Evolutionary conservation across 2,329 filamentous ascomycete species (phyloP), one percentile per base, ranked within the genome.

Genomic region (Aspergillus sp.): DNA sequence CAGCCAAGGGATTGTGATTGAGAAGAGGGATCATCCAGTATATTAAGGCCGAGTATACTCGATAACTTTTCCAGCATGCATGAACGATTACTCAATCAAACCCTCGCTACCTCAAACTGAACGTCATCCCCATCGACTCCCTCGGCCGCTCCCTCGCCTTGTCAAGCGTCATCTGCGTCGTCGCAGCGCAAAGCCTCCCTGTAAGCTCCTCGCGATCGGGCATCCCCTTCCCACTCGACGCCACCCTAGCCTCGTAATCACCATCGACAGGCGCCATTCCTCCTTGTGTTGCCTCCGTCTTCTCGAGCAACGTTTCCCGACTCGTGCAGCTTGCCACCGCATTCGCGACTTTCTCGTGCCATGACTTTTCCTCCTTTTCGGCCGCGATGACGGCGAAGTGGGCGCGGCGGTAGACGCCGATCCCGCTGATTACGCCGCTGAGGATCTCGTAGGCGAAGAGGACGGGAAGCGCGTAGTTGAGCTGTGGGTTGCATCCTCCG

Each of bases 381-480:
- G 25, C 51, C 3, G 59, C 48, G 8, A 64, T 4, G 0, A 61
- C 55, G 0, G 62, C 62, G 41, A 59, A 64, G 38, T 64, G 59
- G 3, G 62, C 58, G 38, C 62, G 46, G 0, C 62, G 51, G n/a
- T 61, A 64, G n/a, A 64, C 59, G 11, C 62, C 62, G 17, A 57
- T 25, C 6, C 30, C 53, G 25, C 62, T 64, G 0, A 59, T 17
- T 6, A 23, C 3, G 38, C 48, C 31, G 5, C 51, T 56, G 0
- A 53, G 6, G 1, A 64, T 4, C 30, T 64, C 59, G 46, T 56
- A 64, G 7, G 43, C 59, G 15, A 64, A 61, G 0, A 64, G 43
- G 15, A 82, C 73, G 0, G 81, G 80, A 7, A 83, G 68, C 0
- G 78, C 72, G 47, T 75, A 76, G 34, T 72, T 66, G 1, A 82